These are phyloP conservation scores for Macrocybe gigantea DNA, from an alignment of 768 basidiomycete genomes.

Conservation along the genomic window DNA sequence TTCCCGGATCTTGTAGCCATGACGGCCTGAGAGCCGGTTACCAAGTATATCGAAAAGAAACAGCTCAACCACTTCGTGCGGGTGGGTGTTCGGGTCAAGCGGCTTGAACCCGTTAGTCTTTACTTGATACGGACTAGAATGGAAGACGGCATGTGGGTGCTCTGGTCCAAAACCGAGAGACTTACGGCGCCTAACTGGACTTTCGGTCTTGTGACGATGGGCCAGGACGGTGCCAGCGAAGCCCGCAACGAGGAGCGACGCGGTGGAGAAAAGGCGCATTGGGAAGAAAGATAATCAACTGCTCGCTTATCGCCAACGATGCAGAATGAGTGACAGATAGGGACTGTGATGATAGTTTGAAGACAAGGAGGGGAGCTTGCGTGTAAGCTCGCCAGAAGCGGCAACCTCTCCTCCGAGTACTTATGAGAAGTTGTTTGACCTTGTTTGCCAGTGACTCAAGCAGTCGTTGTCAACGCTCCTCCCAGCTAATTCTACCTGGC, in stretches of 20 bases:
- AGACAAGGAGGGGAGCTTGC: conserved; percentile 12
- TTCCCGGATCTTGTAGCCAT: conserved; percentile 56
- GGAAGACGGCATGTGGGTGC: conserved; percentile 67
- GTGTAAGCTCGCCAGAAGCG: conserved; percentile 9
- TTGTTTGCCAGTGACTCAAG: conserved; percentile 11
- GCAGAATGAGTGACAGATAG: neutral
- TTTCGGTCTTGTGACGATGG: conserved; percentile 26
- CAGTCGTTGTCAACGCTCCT: neutral
- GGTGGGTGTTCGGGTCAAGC: conserved; percentile 34
- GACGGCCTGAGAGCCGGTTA: conserved; percentile 28
- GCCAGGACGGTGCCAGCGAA: conserved; percentile 53
- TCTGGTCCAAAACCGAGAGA: conserved; percentile 85
- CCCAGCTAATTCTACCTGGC: too few relatives aligned
- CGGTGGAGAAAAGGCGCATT: conserved; percentile 29
- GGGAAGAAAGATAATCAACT: conserved; percentile 1
- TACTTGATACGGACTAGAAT: conserved; percentile 42
- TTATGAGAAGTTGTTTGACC: conserved; percentile 12
- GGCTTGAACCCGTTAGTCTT: conserved; percentile 35
- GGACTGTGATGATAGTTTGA: conserved; percentile 4
- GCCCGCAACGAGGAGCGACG: conserved; percentile 54
- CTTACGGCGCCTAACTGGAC: conserved; percentile 55
- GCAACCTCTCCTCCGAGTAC: conserved; percentile 7
- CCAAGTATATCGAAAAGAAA: conserved; percentile 40
- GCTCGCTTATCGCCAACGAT: neutral
- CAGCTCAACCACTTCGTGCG: conserved; percentile 57